Conservation (phyloP, 495 filamentous ascomycete species). For the Penicillium canariense region DNA sequence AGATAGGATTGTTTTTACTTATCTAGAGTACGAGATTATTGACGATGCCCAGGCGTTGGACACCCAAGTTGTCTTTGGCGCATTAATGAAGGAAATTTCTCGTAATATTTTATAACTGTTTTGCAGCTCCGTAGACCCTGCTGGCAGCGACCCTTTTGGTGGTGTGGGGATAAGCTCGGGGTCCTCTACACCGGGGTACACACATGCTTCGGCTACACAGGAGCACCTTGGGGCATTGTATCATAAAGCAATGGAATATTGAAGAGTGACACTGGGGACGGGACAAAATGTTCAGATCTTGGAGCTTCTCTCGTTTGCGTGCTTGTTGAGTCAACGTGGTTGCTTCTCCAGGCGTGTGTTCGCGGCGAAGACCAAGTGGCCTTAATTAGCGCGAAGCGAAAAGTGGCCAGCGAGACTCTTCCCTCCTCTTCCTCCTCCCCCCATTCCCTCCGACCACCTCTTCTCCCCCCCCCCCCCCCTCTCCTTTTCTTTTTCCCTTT, state of each 20-base stretch:
- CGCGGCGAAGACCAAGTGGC: slow-evolving; percentile 45
- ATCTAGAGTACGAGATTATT: background rate
- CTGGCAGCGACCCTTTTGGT: background rate
- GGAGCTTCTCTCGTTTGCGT: background rate
- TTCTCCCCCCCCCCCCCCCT: slow-evolving; percentile 34
- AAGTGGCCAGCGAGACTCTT: slow-evolving; percentile 45
- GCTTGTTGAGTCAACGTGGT: slow-evolving; percentile 13
- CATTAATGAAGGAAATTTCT: background rate
- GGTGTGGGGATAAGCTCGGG: slow-evolving; percentile 27
- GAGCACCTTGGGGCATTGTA: background rate
- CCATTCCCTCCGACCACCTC: slow-evolving; percentile 31
- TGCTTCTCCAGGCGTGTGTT: slow-evolving; percentile 8
- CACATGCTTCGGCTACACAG: background rate
- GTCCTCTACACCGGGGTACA: slow-evolving; percentile 15
- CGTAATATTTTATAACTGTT: background rate
- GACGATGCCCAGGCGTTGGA: background rate
- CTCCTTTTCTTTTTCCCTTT: slow-evolving; percentile 38
- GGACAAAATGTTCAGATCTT: background rate
- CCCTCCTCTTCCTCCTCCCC: slow-evolving; percentile 37
- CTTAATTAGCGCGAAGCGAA: slow-evolving; percentile 47
- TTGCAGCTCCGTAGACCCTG: slow-evolving; percentile 16
- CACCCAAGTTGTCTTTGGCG: background rate
- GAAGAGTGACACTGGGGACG: background rate
- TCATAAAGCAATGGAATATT: background rate
- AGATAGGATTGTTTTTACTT: slow-evolving; percentile 4